Base-by-base conservation (phyloP, 2,329 filamentous ascomycete genomes). In the Phoma sp. region DNA sequence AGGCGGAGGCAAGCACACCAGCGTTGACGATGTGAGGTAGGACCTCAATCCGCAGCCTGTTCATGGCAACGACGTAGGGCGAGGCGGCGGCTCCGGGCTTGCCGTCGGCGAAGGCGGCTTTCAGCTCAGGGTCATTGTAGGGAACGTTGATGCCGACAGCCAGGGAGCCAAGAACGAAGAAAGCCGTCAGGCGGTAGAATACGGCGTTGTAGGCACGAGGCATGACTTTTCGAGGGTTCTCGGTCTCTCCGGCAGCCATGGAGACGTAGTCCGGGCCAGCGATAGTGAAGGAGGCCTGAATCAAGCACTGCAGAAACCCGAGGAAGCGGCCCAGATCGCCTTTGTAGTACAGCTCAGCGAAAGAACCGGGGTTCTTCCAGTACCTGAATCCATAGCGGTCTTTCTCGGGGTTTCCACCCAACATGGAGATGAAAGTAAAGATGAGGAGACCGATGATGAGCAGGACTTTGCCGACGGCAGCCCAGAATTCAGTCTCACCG, bases 401-500 rank as follows among this genome's bases (percentile, higher is more conserved):
- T 57, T 84, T 80, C 0, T 86, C 72, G 0, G 92, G 92, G 63
- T 94, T 95, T 2, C 89, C 92, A 7, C 91, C 92, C 1, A 95
- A 77, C 88, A 95, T 94, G 61, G 87, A 85, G 61, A 96, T 82
- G 68, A 96, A 91, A 2, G 91, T 94, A 77, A 80, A 81, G 57
- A 76, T 68, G 62, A 81, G 76, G 15, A 81, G 70, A 29, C 74
- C 73, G 52, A 80, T 73, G 61, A 81, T 80, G 51, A 81, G 71
- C 21, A 81, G 62, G 17, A 81, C 77, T 63, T 81, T 81, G 52
- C 77, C 77, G 10, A 93, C 60, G 86, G 90, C 87, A 19, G 88
- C 85, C 77, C 84, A 84, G 68, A 96, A 95, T 70, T 95, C 91
- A 0, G 87, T 73, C 55, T 80, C 78, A 24, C 79, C 79, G 48